phyloP scores from a whole-genome alignment of 2,329 filamentous ascomycete genomes.

The Curvularia eragrostidis region DNA sequence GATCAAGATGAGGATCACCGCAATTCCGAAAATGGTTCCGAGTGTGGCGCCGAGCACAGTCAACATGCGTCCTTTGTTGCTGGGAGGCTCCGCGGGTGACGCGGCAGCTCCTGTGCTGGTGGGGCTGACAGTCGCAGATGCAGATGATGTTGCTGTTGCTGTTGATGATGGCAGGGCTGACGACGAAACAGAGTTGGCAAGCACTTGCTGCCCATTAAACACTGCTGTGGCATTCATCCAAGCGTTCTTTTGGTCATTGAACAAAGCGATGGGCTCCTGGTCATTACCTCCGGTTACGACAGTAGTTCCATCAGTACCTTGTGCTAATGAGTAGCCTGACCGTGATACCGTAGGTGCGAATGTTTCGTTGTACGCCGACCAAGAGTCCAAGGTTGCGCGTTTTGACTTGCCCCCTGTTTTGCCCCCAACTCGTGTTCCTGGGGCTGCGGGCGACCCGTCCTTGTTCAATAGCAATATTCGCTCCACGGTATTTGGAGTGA shows the following conservation, averaged over 20 bases:
- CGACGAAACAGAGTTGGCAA: slow-evolving; percentile 34
- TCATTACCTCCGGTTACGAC: slow-evolving; percentile 76
- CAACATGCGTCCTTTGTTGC: slow-evolving; percentile 57
- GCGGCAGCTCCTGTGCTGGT: slow-evolving; percentile 47
- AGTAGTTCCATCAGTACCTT: slow-evolving; percentile 69
- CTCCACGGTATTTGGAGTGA: slow-evolving; percentile 76
- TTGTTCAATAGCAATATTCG: slow-evolving; percentile 71
- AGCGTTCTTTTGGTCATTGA: slow-evolving; percentile 74
- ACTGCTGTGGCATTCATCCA: slow-evolving; percentile 77
- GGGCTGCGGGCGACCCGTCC: slow-evolving; percentile 59
- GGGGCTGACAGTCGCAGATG: slow-evolving; percentile 31
- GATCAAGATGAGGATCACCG: slow-evolving; percentile 72
- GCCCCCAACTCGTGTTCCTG: slow-evolving; percentile 57
- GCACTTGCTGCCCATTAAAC: slow-evolving; percentile 59
- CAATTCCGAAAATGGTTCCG: slow-evolving; percentile 78
- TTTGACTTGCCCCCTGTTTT: slow-evolving; percentile 45
- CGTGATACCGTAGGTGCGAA: slow-evolving; percentile 71
- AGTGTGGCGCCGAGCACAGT: slow-evolving; percentile 81
- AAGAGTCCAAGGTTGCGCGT: slow-evolving; percentile 67
- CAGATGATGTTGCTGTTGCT: slow-evolving; percentile 29
- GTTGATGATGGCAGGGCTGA: slow-evolving; percentile 47
- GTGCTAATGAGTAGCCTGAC: slow-evolving; percentile 74
- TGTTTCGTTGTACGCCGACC: slow-evolving; percentile 80
- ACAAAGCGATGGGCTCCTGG: slow-evolving; percentile 74
- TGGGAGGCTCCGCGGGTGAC: slow-evolving; percentile 35